Conservation (phyloP, 129 eudicot genomes). For the Lonicera japonica region DNA sequence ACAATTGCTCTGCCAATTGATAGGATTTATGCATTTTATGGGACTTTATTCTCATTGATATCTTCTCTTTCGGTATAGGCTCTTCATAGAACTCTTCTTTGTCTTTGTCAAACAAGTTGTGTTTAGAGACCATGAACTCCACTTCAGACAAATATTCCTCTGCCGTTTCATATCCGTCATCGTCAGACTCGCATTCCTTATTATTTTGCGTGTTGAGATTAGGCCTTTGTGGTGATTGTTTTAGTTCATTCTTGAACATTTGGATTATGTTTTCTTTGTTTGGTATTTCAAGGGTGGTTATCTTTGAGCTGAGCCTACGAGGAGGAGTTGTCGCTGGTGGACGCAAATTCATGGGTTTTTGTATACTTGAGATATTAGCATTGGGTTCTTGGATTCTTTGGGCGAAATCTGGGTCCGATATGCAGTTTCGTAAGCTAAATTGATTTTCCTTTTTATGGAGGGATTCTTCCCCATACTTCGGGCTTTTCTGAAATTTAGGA, state of each 20-base stretch:
- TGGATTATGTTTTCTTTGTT: conserved; percentile 34
- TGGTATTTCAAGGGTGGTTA: conserved; percentile 54
- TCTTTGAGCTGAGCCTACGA: conserved; percentile 29
- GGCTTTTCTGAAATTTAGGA: conserved; percentile 46
- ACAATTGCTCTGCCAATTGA: conserved; percentile 54
- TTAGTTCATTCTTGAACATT: conserved; percentile 40
- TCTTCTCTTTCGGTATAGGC: conserved; percentile 51
- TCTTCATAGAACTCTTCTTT: conserved; percentile 39
- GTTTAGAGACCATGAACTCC: conserved; percentile 45
- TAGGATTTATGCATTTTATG: conserved; percentile 58
- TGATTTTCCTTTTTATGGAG: conserved; percentile 14
- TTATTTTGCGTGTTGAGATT: not conserved
- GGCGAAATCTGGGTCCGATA: conserved; percentile 39
- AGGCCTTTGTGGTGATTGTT: conserved; percentile 2
- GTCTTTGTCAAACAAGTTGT: conserved; percentile 52
- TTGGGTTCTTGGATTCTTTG: conserved; percentile 19
- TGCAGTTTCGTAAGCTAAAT: conserved; percentile 37
- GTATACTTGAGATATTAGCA: conserved; percentile 15
- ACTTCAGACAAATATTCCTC: conserved; percentile 53
- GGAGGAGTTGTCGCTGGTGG: conserved; percentile 23
- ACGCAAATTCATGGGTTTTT: conserved; percentile 15
- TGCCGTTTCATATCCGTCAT: conserved; percentile 62
- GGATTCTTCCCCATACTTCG: conserved; percentile 32
- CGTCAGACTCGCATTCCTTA: conserved; percentile 21
- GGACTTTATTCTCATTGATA: conserved; percentile 51